A percentile compares a stretch with the other conserved stretches of the same genome.
phyloP scores from a whole-genome alignment of 805 yeast species.

The Lachancea fermentati region DNA sequence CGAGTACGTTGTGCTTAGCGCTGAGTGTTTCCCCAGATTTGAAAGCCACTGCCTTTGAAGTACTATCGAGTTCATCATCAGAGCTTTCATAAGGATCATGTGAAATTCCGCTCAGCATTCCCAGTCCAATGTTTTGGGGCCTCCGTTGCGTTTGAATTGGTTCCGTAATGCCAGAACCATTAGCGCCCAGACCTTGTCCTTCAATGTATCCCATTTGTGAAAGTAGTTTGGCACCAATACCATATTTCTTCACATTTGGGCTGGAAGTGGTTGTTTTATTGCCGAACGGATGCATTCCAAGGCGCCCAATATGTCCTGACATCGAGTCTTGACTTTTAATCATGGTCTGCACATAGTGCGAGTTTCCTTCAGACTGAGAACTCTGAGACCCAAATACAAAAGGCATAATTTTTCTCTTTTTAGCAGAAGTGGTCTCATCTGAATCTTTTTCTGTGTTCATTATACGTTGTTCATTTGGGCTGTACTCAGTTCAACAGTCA shows the following conservation, averaged over 20 bases:
- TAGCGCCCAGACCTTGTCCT: slow-evolving; percentile 80
- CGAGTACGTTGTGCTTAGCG: neutral
- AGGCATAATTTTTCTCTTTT: no score
- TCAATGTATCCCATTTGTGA: slow-evolving; percentile 80
- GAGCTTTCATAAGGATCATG: slow-evolving; percentile 17
- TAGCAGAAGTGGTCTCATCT: no score
- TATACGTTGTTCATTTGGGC: no score
- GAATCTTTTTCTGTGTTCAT: no score
- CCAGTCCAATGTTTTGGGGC: slow-evolving; percentile 69
- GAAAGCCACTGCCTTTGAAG: slow-evolving; percentile 1
- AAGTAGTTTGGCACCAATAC: slow-evolving; percentile 78
- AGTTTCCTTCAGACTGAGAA: no score
- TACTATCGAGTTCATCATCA: slow-evolving; percentile 14
- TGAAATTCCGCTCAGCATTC: slow-evolving; percentile 45
- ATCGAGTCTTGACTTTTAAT: no score
- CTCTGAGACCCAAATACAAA: no score
- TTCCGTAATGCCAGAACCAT: slow-evolving; percentile 65
- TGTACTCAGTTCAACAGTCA: no score
- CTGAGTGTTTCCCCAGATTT: slow-evolving; percentile 2
- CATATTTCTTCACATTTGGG: slow-evolving; percentile 42
- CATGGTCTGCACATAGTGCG: no score
- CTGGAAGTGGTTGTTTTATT: neutral
- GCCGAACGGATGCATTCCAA: no score
- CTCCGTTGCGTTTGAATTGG: slow-evolving; percentile 71
- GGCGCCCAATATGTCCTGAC: no score